These are phyloP conservation scores for Populus trichocarpa DNA, from an alignment of 441 rosid species.

Conservation along the genomic window DNA sequence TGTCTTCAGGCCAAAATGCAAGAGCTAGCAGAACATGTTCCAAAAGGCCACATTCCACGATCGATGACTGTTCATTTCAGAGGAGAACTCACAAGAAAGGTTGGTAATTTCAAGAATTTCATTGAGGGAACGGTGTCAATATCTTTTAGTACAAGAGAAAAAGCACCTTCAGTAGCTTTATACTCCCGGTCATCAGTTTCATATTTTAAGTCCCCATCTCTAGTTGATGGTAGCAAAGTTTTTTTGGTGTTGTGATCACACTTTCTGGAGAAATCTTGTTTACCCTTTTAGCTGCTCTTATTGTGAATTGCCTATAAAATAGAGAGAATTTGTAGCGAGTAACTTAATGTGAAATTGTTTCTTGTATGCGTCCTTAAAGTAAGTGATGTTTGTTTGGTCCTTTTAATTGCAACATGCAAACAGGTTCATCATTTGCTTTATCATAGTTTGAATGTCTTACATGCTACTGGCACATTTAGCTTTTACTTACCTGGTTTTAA, in stretches of 20 bases:
- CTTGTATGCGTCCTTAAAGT: background rate
- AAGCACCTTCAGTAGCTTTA: background rate
- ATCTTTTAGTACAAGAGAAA: background rate
- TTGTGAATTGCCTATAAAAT: background rate
- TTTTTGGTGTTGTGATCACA: background rate
- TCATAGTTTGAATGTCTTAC: background rate
- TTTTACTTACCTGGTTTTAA: background rate
- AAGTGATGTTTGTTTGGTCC: background rate
- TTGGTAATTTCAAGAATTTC: conserved; percentile 25
- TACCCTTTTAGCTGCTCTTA: background rate
- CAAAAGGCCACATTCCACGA: conserved; percentile 97
- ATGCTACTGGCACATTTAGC: background rate
- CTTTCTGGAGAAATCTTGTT: background rate
- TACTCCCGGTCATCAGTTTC: background rate
- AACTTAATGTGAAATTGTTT: background rate
- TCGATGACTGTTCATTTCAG: conserved; percentile 96
- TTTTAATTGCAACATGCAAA: background rate
- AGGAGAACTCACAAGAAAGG: conserved; percentile 99
- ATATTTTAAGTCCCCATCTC: background rate
- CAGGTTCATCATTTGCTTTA: background rate
- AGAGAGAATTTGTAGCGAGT: background rate
- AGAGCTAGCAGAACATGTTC: conserved; percentile 98
- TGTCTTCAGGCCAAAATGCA: conserved; percentile 91
- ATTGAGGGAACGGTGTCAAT: conserved; percentile 1
- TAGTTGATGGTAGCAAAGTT: background rate